Base-by-base conservation (phyloP, 2,329 filamentous ascomycete species). In the Trichophyton verrucosum region DNA sequence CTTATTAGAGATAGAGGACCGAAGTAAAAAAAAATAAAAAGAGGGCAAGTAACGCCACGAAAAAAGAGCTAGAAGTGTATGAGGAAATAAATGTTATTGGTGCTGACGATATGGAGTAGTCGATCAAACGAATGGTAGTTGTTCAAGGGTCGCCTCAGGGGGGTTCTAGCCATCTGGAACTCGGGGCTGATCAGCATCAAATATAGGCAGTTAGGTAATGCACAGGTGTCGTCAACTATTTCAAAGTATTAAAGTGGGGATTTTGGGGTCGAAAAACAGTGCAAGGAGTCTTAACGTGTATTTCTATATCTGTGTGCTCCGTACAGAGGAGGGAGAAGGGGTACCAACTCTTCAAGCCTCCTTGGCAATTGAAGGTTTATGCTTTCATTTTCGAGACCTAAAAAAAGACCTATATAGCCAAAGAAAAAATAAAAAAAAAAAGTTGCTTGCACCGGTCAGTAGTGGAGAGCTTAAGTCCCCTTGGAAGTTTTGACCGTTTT, bases 121-220 rank as follows among this genome's bases (percentile, higher is more conserved):
- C 57, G 57, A 59, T 59, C 57, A 59, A 59, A 59, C 57, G 42
- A 46, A 59, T 47, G 24, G 40, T 1, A 33, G 42, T 15, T 42
- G 42, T 59, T 24, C 57, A 46, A 59, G 57, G 57, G 36, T 44
- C 51, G 58, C 40, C 24, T 60, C 46, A 49, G 40, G 46, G 58
- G 58, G 58, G 46, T 59, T 60, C 58, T 60, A 60, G 58, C 58
- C 58, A 60, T 51, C 46, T 40, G 47, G 49, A 46, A 30, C 46
- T 40, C 30, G 58, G 46, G 57, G 57, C 49, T 53, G 49, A 53
- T 53, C 49, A 53, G 24, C 49, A 17, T 53, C 49, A 53, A 30
- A 53, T 53, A 53, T 53, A 47, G 49, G 49, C 49, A 53, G 22
- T 53, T 53, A 53, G 49, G 49, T 53, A 53, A 53, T 53, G 49